phyloP scores from a whole-genome alignment of 805 yeast genomes.

The Candida quercuum region DNA sequence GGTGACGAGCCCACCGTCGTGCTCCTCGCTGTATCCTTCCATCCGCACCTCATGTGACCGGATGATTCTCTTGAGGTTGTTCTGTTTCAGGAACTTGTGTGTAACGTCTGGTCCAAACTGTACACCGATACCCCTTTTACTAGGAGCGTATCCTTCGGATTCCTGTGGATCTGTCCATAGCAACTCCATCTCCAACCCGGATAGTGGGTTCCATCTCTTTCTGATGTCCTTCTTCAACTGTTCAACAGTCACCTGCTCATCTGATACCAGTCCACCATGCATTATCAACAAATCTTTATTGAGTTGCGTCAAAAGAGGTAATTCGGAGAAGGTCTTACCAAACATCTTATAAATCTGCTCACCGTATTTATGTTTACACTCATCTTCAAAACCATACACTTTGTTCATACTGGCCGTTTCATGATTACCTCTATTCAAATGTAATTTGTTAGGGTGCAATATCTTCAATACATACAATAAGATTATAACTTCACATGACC shows the following conservation, averaged over 20 bases:
- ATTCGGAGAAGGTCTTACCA: slow-evolving; percentile 75
- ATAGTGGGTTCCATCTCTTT: slow-evolving; percentile 81
- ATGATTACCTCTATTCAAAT: slow-evolving; percentile 90
- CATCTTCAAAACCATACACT: slow-evolving; percentile 94
- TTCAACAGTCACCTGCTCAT: slow-evolving; percentile 62
- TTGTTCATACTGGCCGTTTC: slow-evolving; percentile 96
- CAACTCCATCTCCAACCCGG: slow-evolving; percentile 93
- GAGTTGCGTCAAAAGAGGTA: slow-evolving; percentile 82
- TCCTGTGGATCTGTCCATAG: slow-evolving; percentile 96
- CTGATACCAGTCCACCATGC: slow-evolving; percentile 93
- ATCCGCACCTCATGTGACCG: slow-evolving; percentile 95
- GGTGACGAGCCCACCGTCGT: slow-evolving; percentile 78
- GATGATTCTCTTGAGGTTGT: slow-evolving; percentile 72
- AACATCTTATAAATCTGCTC: slow-evolving; percentile 77
- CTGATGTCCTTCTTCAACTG: slow-evolving; percentile 72
- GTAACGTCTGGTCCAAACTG: slow-evolving; percentile 98
- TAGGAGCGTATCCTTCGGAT: slow-evolving; percentile 71
- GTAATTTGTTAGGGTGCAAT: slow-evolving; percentile 63
- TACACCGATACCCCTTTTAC: slow-evolving; percentile 92
- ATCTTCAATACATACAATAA: slow-evolving; percentile 73
- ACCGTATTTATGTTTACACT: slow-evolving; percentile 85
- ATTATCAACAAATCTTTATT: slow-evolving; percentile 77
- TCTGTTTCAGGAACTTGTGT: slow-evolving; percentile 62
- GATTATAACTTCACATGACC: slow-evolving; percentile 96
- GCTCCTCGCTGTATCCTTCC: slow-evolving; percentile 87